Evolutionary conservation across 208 protist species (phyloP).

Genomic region (Leishmania gerbilli): DNA sequence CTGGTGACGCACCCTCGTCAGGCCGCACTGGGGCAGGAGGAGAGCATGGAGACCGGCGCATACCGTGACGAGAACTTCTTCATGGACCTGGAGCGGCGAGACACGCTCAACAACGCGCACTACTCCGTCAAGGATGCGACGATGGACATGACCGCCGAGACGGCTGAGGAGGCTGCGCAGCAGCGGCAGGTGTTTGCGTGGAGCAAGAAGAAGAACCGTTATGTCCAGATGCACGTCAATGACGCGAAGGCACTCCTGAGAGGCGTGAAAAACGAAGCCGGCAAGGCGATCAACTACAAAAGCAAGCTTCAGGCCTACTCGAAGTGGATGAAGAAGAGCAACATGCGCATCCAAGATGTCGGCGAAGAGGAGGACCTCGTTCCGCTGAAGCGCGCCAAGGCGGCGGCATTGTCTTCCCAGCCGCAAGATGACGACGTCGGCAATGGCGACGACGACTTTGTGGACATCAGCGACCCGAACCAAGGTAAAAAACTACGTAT

Average conservation of each 20-base stretch:
- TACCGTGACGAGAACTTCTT: conserved; percentile 87
- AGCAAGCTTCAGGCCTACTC: conserved; percentile 86
- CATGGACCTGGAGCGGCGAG: conserved; percentile 61
- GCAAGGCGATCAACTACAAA: conserved; percentile 93
- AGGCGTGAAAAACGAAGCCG: conserved; percentile 92
- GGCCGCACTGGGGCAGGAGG: conserved; percentile 13
- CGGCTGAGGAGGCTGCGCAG: conserved; percentile 76
- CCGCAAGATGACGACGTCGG: conserved; percentile 24
- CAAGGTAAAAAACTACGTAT: conserved; percentile 92
- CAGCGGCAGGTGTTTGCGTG: conserved; percentile 91
- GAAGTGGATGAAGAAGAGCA: conserved; percentile 92
- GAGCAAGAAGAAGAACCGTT: conserved; percentile 94
- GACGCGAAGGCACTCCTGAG: conserved; percentile 89
- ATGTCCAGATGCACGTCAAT: conserved; percentile 90
- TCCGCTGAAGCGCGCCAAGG: conserved; percentile 69
- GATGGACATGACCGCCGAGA: conserved; percentile 88
- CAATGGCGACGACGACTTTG: conserved; percentile 57
- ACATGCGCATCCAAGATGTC: conserved; percentile 91
- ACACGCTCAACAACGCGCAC: conserved; percentile 78
- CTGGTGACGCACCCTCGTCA: conserved; percentile 29
- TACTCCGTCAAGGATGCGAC: conserved; percentile 91
- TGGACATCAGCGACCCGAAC: conserved; percentile 91
- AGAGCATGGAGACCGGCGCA: conserved; percentile 38
- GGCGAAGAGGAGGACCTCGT: conserved; percentile 91
- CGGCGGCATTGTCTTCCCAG: conserved; percentile 36